phyloP scores from a whole-genome alignment of 768 basidiomycete species.

The Gyrodon lividus region DNA sequence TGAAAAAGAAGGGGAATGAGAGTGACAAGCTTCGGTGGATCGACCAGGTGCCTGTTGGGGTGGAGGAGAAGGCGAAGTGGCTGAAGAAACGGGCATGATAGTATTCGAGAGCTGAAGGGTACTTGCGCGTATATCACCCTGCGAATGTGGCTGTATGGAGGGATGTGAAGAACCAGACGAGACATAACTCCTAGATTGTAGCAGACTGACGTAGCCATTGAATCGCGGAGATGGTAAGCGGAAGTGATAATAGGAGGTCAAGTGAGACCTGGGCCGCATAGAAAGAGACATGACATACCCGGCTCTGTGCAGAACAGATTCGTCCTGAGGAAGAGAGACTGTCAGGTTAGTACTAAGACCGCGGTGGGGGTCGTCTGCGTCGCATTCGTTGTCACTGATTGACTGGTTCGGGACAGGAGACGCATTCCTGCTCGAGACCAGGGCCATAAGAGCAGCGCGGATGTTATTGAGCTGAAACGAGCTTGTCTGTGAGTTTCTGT shows the following conservation, averaged over 20 bases:
- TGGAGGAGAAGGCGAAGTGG: conserved; percentile 1
- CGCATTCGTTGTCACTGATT: conserved; percentile 1
- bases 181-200: conserved; percentile 53
- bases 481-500: not conserved
- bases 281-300: conserved; percentile 41
- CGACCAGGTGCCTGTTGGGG: not conserved
- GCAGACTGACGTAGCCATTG: conserved; percentile 38
- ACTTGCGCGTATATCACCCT: conserved; percentile 60
- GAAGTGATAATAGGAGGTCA: conserved; percentile 2
- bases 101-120: conserved; percentile 66
- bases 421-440: not conserved
- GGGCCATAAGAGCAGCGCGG: not conserved
- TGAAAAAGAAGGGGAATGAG: conserved; percentile 1
- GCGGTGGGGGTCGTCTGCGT: conserved; percentile 10
- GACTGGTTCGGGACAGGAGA: not conserved
- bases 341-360: conserved; percentile 7
- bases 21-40: not conserved
- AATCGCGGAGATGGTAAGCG: too few species aligned
- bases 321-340: conserved; percentile 31
- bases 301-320: conserved; percentile 48
- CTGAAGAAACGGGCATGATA: conserved; percentile 24
- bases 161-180: conserved; percentile 25
- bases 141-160: conserved; percentile 45
- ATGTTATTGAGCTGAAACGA: not conserved
- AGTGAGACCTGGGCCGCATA: not conserved